Percentiles rank a stretch among this genome's conserved stretches.
Evolutionary conservation across 148 eudicot species (phyloP).

Genomic region (Heliosperma pusillum): DNA sequence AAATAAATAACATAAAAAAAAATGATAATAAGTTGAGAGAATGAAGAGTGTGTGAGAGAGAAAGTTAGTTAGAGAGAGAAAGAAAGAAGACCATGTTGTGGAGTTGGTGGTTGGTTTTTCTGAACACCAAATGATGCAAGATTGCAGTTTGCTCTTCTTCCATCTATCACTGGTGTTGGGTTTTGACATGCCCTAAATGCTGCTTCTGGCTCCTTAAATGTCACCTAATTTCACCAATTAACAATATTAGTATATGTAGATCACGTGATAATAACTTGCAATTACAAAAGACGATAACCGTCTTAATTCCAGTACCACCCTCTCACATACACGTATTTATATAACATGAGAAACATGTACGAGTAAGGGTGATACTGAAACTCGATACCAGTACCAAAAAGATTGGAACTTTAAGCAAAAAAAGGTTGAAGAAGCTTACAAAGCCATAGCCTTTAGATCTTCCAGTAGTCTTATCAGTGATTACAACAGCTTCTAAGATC

Average conservation of each 20-base stretch:
- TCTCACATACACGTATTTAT: not conserved
- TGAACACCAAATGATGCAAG: conserved; percentile 54
- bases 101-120: conserved; percentile 34
- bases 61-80: not conserved
- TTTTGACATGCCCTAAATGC: conserved; percentile 58
- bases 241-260: too few relatives aligned
- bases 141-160: conserved; percentile 60
- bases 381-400: not conserved
- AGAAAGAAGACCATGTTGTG: conserved; percentile 30
- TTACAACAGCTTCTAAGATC: conserved; percentile 49
- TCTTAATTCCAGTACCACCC: too few relatives aligned
- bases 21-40: not conserved
- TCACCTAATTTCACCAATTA: conserved; percentile 33
- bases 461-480: conserved; percentile 41
- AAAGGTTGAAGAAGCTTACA: conserved; percentile 26
- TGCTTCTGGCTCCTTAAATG: conserved; percentile 54
- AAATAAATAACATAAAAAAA: too few relatives aligned
- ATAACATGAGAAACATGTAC: too few relatives aligned
- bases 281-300: too few relatives aligned
- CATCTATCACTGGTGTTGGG: conserved; percentile 57
- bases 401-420: not conserved
- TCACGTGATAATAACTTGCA: not conserved
- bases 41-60: not conserved
- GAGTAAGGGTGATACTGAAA: not conserved
- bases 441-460: conserved; percentile 52